phyloP scores from a whole-genome alignment of 2,329 filamentous ascomycete species.

The Colletotrichum sp. region DNA sequence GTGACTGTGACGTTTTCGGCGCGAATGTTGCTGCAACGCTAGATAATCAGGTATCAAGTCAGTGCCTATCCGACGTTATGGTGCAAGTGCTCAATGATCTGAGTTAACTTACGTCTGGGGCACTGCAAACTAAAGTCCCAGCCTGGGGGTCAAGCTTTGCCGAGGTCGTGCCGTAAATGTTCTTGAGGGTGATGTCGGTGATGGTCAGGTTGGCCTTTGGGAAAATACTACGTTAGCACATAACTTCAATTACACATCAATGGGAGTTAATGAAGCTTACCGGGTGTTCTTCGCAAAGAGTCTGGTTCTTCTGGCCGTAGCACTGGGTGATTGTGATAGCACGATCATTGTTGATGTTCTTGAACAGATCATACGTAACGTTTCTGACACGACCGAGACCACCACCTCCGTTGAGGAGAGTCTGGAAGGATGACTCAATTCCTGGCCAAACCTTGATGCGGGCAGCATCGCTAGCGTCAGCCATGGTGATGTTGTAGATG shows the following conservation, averaged over 20 bases:
- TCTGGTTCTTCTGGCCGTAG: constrained; percentile 46
- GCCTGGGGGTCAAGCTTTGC: constrained; percentile 32
- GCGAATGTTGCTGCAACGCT: constrained; percentile 50
- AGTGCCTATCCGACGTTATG: not conserved
- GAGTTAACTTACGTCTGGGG: constrained; percentile 26
- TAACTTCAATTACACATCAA: accelerated
- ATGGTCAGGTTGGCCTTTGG: constrained; percentile 25
- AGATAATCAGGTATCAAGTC: not conserved
- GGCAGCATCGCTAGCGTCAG: constrained; percentile 66
- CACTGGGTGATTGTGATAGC: constrained; percentile 67
- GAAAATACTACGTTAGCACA: not conserved
- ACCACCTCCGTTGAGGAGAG: constrained; percentile 67
- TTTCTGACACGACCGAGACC: constrained; percentile 59
- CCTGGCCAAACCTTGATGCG: constrained; percentile 75
- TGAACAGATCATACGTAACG: constrained; percentile 66
- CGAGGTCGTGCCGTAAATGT: constrained; percentile 32
- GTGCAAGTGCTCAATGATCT: not conserved
- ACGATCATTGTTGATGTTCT: constrained; percentile 61
- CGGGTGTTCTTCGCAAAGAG: constrained; percentile 37
- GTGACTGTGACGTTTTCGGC: constrained; percentile 48
- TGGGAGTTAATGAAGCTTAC: not conserved
- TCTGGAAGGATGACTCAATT: constrained; percentile 51
- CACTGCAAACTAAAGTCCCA: constrained; percentile 32
- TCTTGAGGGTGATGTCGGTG: constrained; percentile 29
- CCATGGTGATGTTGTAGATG: constrained; percentile 64